Evolutionary conservation across 1,284 basidiomycete species (phyloP).

Genomic region (Albatrellus sp.): DNA sequence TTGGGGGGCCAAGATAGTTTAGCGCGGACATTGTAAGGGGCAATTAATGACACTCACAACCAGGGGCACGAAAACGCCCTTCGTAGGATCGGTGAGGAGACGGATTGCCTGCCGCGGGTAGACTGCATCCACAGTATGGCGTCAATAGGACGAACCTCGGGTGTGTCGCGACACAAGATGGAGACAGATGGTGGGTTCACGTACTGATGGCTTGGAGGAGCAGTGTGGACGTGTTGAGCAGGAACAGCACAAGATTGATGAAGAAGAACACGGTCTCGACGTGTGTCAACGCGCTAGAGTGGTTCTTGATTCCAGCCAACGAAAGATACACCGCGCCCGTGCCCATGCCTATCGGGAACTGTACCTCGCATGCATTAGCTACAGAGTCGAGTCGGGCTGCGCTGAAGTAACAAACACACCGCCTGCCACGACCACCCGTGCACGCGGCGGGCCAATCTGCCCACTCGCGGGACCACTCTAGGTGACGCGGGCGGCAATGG

Average conservation of each 20-base stretch:
- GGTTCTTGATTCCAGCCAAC: constrained; percentile 27
- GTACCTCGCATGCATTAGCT: neutral
- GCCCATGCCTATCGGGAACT: constrained; percentile 41
- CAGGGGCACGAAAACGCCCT: constrained; percentile 34
- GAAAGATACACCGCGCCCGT: constrained; percentile 37
- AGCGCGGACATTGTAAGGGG: neutral
- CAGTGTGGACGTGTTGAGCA: constrained; percentile 29
- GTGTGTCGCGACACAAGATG: neutral
- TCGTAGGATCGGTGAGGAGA: constrained; percentile 30
- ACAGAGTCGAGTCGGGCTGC: neutral
- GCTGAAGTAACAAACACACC: constrained; percentile 17
- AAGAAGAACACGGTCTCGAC: constrained; percentile 34
- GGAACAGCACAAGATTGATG: constrained; percentile 30
- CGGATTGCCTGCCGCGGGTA: constrained; percentile 30
- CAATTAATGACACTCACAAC: constrained; percentile 18
- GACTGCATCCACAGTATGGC: constrained; percentile 18
- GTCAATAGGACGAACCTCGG: too few relatives aligned
- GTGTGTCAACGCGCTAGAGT: constrained; percentile 19
- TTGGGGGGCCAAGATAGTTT: constrained; percentile 7
- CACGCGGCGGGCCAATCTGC: constrained; percentile 26
- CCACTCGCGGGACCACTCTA: constrained; percentile 9
- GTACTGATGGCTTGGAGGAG: constrained; percentile 29
- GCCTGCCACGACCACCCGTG: constrained; percentile 41
- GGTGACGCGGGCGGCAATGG: neutral
- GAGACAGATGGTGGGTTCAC: constrained; percentile 7